Percentiles rank a stretch among this genome's conserved stretches.
phyloP scores from a whole-genome alignment of 495 filamentous ascomycete species.

The Copromyces sp. region DNA sequence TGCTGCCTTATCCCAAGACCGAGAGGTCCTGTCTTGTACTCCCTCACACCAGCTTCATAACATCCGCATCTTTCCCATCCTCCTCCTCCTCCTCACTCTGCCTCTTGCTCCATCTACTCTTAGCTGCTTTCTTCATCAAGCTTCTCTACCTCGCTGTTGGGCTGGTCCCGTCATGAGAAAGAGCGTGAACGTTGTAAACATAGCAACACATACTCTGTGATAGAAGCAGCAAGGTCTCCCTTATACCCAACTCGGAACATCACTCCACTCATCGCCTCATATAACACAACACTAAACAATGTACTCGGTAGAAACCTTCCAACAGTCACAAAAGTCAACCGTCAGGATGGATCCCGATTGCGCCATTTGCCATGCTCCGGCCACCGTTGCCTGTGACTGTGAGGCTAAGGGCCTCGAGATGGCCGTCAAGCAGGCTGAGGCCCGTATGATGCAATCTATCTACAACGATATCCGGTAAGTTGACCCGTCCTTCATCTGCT shows the following conservation, averaged over 20 bases:
- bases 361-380: slow-evolving; percentile 58
- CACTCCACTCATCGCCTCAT: slow-evolving; percentile 16
- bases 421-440: slow-evolving; percentile 56
- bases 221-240: slow-evolving; percentile 6
- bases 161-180: slow-evolving; percentile 26
- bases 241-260: slow-evolving; percentile 23
- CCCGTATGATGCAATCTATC: slow-evolving; percentile 50
- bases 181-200: slow-evolving; percentile 23
- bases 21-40: slow-evolving; percentile 3
- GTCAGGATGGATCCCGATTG: slow-evolving; percentile 60
- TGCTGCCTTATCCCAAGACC: slow-evolving; percentile 9
- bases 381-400: slow-evolving; percentile 53
- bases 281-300: slow-evolving; percentile 35
- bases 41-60: slow-evolving; percentile 19
- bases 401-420: slow-evolving; percentile 57
- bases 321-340: slow-evolving; percentile 36
- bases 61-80: slow-evolving; percentile 10
- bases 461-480: slow-evolving; percentile 55
- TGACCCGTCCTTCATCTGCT: neutral
- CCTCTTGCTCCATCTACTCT: slow-evolving; percentile 1
- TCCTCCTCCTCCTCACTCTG: slow-evolving; percentile 6
- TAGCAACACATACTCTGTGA: slow-evolving; percentile 17
- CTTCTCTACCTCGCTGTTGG: slow-evolving; percentile 14
- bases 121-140: neutral
- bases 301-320: slow-evolving; percentile 33